Base-by-base conservation (phyloP, 768 basidiomycete species). In the Rossbeevera mucosa region DNA sequence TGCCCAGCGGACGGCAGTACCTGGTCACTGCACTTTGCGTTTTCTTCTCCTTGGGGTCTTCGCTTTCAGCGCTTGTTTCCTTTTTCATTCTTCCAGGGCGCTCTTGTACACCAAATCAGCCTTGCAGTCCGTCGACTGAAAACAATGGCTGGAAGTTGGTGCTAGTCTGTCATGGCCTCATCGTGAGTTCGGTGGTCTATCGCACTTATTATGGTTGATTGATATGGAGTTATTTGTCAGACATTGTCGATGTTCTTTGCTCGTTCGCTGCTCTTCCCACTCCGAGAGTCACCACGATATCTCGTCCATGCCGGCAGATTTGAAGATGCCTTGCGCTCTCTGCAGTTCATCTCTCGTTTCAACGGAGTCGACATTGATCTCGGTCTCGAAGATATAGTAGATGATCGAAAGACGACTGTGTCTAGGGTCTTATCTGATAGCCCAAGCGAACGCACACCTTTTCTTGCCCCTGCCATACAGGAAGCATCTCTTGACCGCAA, bases 251-350 rank as follows among this genome's bases (percentile, higher is more conserved):
- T 97, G 88, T 94, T 93, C 67, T 64, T 90, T 24, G 84, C 84
- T 13, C 88, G 96, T n/a, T 89, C 94, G 51, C 72, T 88, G 7
- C 85, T 97, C 68, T 96, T 98, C 78, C 83, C 86, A 16, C 73
- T 99, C 6, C 88, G 96, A 67, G 96, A 99, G 70, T 94, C 93
- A 0, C 94, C 96, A 1, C 83, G 93, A 22, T 97, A 86, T 65
- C 85, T 99, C 53, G 92, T 95, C 5, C 86, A 93, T 43, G 85
- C 90, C 0, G 92, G 93, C 12, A 80, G 92, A 41, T 85, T 81
- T 28, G 78, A 83, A 30, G 94, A 96, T 58, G 95, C 94, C 0
- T 71, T 95, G 30, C 80, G 88, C 57, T 85, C 85, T 0, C 77
- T 99, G 0, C 85, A 86, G 59, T 71, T 89, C 58, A 97, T 99